These are phyloP conservation scores for Boletus holoroseus DNA, from an alignment of 1,284 basidiomycete species.

Conservation along the genomic window DNA sequence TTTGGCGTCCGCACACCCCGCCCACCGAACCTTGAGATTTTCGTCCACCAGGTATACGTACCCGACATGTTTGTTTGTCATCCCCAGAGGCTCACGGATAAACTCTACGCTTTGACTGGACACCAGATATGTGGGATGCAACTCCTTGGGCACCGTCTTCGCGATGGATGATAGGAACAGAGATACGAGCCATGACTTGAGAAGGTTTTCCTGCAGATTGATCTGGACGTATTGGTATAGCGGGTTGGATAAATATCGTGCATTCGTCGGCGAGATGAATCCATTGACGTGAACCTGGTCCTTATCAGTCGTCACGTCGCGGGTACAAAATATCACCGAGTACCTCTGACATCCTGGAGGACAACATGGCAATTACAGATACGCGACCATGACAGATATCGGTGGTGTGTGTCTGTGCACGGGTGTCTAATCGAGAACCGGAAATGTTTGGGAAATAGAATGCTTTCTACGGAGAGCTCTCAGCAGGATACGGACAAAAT, in stretches of 20 bases:
- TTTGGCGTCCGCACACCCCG: slow-evolving; percentile 81
- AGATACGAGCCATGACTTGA: slow-evolving; percentile 85
- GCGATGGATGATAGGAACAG: slow-evolving; percentile 77
- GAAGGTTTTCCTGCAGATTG: slow-evolving; percentile 83
- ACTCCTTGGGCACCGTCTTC: slow-evolving; percentile 53
- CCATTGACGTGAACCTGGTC: slow-evolving; percentile 73
- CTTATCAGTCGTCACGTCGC: slow-evolving; percentile 6
- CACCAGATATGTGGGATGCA: slow-evolving; percentile 78
- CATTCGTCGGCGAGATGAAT: slow-evolving; percentile 64
- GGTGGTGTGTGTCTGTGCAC: slow-evolving; percentile 69
- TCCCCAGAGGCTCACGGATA: slow-evolving; percentile 75
- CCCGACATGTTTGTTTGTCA: slow-evolving; percentile 88
- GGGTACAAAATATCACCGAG: slow-evolving; percentile 14
- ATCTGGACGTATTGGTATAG: slow-evolving; percentile 84
- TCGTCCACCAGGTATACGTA: slow-evolving; percentile 92
- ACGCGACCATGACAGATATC: slow-evolving; percentile 72
- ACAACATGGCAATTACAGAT: slow-evolving; percentile 75
- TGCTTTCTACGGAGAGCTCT: slow-evolving; percentile 56
- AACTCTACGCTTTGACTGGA: slow-evolving; percentile 78
- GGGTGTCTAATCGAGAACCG: slow-evolving; percentile 61
- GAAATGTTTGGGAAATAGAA: slow-evolving; percentile 87
- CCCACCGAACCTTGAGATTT: slow-evolving; percentile 86
- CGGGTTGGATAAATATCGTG: slow-evolving; percentile 56
- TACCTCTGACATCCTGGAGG: slow-evolving; percentile 84
- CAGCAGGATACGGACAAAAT: slow-evolving; percentile 1